Base-by-base conservation (phyloP, 2,329 filamentous ascomycete species). In the Falciphora oryzae region DNA sequence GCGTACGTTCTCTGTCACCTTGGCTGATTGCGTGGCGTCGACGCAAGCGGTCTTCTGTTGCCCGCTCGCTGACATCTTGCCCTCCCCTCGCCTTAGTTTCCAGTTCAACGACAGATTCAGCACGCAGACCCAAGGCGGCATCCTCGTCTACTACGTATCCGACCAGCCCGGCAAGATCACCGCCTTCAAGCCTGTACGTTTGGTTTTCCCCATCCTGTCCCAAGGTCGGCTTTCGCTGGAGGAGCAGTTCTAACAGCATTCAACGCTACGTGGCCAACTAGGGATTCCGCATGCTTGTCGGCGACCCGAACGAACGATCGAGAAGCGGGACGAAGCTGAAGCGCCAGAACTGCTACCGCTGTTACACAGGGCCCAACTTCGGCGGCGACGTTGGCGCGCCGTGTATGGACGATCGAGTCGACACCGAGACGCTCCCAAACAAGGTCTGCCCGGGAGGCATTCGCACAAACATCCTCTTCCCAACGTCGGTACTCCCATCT, bases 401-500 rank as follows among this genome's bases (percentile, higher is more conserved):
- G n/a, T 77, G 75, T 72, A 66, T 68, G 66, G 81, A 86, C 70
- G 72, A 74, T 58, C 72, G 75, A 70, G 69, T 76, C 71, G 79
- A 81, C 68, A 75, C 72, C 8, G 74, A 78, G 65, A 63, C 67
- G 32, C 70, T 81, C 8, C 78, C 78, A 7, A 71, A 68, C 10
- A 75, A 74, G 66, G 69, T 73, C 50, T 81, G 79, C 70, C 70
- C 74, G 1, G 78, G 78, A 50, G 79, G 79, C 25, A 81, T 81
- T 65, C 76, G 78, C 63, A 75, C 77, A 57, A 81, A 80, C 67
- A 76, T 81, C 59, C 75, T 76, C 14, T 82, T 81, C 72, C 79
- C 79, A 0, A 81, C 79, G 80, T 83, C 56, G 83, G 87, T 60
- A 77, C 84, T 50, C 68, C 81, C 83, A 65, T 81, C 84, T 27